Conservation (phyloP, 495 filamentous ascomycete genomes). For the Pseudevernia furfuracea region DNA sequence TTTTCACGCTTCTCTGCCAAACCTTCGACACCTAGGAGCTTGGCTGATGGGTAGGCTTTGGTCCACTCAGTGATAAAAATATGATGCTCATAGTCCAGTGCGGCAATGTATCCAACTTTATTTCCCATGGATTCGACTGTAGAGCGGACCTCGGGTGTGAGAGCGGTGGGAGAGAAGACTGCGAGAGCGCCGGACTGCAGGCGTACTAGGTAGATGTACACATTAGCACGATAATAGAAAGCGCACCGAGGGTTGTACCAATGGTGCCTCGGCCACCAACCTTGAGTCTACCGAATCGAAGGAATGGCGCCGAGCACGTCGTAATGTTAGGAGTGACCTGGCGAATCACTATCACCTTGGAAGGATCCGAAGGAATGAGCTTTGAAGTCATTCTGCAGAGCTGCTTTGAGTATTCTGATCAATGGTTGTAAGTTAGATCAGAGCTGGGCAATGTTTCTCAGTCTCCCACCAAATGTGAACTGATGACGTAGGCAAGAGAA, state of each 20-base stretch:
- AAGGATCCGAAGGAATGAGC: constrained; percentile 57
- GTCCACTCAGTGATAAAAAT: constrained; percentile 83
- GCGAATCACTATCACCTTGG: constrained; percentile 80
- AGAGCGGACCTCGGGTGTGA: constrained; percentile 68
- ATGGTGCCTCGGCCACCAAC: constrained; percentile 83
- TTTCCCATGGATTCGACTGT: constrained; percentile 60
- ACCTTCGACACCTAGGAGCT: constrained; percentile 76
- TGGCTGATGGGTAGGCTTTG: constrained; percentile 64
- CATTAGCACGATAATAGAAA: constrained; percentile 10
- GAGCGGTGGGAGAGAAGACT: constrained; percentile 82
- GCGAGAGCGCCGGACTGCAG: constrained; percentile 69
- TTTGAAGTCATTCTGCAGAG: constrained; percentile 33
- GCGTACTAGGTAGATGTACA: constrained; percentile 41
- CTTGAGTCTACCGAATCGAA: constrained; percentile 69
- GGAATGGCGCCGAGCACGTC: constrained; percentile 78
- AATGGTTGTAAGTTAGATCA: background rate
- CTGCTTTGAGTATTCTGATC: background rate
- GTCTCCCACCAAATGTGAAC: too few species aligned
- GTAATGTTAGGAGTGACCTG: constrained; percentile 69
- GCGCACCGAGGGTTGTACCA: constrained; percentile 39
- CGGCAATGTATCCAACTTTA: constrained; percentile 73
- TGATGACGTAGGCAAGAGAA: too few species aligned
- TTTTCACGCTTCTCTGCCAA: constrained; percentile 75
- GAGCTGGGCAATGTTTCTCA: too few species aligned
- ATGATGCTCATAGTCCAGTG: constrained; percentile 86